Percentiles rank a stretch among this genome's conserved stretches.
Conservation (phyloP, 2,329 filamentous ascomycete genomes). For the Bimuria novae-zelandiae region DNA sequence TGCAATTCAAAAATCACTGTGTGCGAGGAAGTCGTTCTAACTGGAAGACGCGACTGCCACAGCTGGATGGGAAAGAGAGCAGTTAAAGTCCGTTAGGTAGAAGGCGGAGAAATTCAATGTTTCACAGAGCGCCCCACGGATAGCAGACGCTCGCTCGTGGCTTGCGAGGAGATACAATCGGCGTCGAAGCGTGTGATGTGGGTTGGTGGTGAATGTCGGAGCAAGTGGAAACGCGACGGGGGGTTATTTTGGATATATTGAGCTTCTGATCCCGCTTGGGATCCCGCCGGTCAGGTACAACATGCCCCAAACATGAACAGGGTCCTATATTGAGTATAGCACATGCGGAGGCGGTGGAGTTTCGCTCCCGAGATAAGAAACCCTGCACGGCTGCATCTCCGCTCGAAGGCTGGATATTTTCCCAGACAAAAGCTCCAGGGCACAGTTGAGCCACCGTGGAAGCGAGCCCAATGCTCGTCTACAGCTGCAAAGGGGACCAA, state of each 20-base stretch:
- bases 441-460: conserved; percentile 26
- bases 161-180: conserved; percentile 7
- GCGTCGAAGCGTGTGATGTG: not conserved
- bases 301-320: conserved; percentile 20
- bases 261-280: conserved; percentile 29
- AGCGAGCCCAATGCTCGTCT: conserved; percentile 18
- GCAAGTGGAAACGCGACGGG: conserved; percentile 13
- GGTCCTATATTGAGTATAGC: conserved; percentile 26
- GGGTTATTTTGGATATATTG: conserved; percentile 31
- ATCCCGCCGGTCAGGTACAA: conserved; percentile 31
- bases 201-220: conserved; percentile 1
- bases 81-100: too few species aligned
- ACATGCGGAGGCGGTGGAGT: conserved; percentile 24
- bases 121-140: conserved; percentile 13
- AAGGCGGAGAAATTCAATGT: not conserved
- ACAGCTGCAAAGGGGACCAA: conserved; percentile 18
- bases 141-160: conserved; percentile 4
- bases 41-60: not conserved
- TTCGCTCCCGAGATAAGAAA: conserved; percentile 40
- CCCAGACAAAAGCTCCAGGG: conserved; percentile 23
- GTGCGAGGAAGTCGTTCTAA: not conserved
- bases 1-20: not conserved
- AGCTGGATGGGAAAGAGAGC: not conserved
- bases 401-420: conserved; percentile 18
- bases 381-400: conserved; percentile 21